Percentiles rank a stretch among this genome's conserved stretches.
phyloP scores from a whole-genome alignment of 1,284 basidiomycete species.

The Marasmius sp. region DNA sequence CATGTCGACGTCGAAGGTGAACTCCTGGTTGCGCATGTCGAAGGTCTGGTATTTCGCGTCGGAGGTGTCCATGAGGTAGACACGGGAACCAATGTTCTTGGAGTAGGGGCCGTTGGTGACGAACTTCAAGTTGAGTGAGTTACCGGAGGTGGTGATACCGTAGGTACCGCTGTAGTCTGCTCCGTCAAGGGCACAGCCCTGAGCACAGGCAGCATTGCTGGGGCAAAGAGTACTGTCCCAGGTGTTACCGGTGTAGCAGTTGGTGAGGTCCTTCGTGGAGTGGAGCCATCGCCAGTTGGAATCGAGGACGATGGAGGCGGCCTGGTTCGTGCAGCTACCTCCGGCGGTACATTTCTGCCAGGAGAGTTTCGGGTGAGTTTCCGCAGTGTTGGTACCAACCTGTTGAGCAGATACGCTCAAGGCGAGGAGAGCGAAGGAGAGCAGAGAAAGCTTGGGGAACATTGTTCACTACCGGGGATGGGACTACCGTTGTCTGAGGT shows the following conservation, averaged over 20 bases:
- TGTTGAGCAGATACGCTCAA: constrained; percentile 2
- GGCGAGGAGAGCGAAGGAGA: constrained; percentile 5
- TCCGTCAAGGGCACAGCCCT: constrained; percentile 43
- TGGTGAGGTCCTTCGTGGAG: constrained; percentile 33
- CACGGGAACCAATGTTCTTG: constrained; percentile 49
- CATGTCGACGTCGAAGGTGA: constrained; percentile 59
- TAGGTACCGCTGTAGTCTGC: constrained; percentile 39
- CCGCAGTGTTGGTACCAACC: constrained; percentile 4
- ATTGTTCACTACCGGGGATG: constrained; percentile 2
- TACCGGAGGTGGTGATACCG: constrained; percentile 40
- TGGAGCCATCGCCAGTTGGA: constrained; percentile 52
- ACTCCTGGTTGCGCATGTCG: constrained; percentile 54
- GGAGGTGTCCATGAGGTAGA: constrained; percentile 45
- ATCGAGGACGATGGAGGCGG: constrained; percentile 39
- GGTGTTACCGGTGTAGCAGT: constrained; percentile 41
- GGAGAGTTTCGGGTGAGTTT: constrained; percentile 37
- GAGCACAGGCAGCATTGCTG: background rate
- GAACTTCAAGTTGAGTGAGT: constrained; percentile 51
- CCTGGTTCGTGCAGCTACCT: constrained; percentile 34
- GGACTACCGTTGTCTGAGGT: background rate
- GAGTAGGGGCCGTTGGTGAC: constrained; percentile 34
- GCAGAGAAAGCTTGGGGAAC: constrained; percentile 6
- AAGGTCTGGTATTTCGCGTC: constrained; percentile 50
- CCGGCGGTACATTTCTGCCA: constrained; percentile 37
- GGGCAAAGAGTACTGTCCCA: constrained; percentile 38